phyloP scores from a whole-genome alignment of 352 stramenopile species.

The Salisapilia sapeloensis region DNA sequence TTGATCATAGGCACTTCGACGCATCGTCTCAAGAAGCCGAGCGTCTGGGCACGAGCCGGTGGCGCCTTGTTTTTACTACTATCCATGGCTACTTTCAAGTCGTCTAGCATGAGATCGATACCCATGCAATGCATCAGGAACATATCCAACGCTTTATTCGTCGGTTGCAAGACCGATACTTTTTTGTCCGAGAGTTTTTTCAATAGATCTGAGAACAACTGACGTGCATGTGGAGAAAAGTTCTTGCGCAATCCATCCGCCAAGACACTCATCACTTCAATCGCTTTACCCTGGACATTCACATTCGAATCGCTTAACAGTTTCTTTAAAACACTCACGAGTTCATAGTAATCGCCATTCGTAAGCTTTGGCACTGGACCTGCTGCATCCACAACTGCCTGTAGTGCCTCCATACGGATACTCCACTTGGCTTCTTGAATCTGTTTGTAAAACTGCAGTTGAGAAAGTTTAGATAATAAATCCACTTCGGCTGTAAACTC shows the following conservation, averaged over 20 bases:
- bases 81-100: constrained; percentile 54
- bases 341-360: constrained; percentile 75
- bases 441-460: constrained; percentile 67
- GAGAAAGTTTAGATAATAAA: constrained; percentile 59
- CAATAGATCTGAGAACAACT: constrained; percentile 64
- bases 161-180: constrained; percentile 54
- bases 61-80: constrained; percentile 70
- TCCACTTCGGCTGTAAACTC: constrained; percentile 78
- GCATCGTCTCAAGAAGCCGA: constrained; percentile 46
- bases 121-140: constrained; percentile 67
- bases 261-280: constrained; percentile 67
- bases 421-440: constrained; percentile 70
- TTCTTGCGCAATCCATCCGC: constrained; percentile 66
- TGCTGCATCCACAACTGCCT: constrained; percentile 74
- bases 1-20: constrained; percentile 58
- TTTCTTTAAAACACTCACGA: constrained; percentile 69
- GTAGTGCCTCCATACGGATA: constrained; percentile 69
- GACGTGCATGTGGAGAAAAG: constrained; percentile 56
- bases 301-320: constrained; percentile 75
- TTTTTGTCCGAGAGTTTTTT: constrained; percentile 82
- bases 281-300: constrained; percentile 73
- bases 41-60: constrained; percentile 51
- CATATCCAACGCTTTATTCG: constrained; percentile 69
- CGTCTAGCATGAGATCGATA: constrained; percentile 82
- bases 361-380: constrained; percentile 70